These are phyloP conservation scores for Alnus rubra DNA, from an alignment of 306 rosid species.

Conservation along the genomic window DNA sequence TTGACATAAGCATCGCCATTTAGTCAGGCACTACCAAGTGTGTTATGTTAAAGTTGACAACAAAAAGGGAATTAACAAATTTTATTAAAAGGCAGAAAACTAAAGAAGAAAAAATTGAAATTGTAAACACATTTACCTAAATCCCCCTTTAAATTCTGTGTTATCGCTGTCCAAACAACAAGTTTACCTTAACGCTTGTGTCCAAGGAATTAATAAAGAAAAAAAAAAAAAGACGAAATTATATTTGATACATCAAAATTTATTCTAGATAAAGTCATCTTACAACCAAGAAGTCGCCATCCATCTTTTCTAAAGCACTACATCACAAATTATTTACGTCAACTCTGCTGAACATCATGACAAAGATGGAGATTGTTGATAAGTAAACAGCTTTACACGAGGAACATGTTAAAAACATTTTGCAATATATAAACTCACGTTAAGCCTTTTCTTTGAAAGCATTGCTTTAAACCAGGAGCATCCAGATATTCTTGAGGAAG, in stretches of 20 bases:
- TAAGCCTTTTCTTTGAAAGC: slow-evolving; percentile 79
- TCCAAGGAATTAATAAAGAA: not conserved
- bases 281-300: not conserved
- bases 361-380: slow-evolving; percentile 14
- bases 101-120: not conserved
- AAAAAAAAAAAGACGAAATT: not conserved
- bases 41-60: not conserved
- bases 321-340: not conserved
- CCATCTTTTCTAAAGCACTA: not conserved
- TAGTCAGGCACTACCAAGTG: not conserved
- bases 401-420: slow-evolving; percentile 22
- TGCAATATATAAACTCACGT: slow-evolving; percentile 57
- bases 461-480: slow-evolving; percentile 75
- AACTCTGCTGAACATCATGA: not conserved
- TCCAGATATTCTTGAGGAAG: slow-evolving; percentile 83
- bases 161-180: not conserved
- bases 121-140: not conserved
- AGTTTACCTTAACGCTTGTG: not conserved
- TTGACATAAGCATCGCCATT: not conserved
- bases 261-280: not conserved
- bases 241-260: no score
- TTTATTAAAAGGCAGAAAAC: not conserved
- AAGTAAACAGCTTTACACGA: slow-evolving; percentile 11
- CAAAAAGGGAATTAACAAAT: not conserved
- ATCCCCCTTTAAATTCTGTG: not conserved